phyloP scores from a whole-genome alignment of 371 early-diverging fungal species.

The Apophysomyces variabilis region DNA sequence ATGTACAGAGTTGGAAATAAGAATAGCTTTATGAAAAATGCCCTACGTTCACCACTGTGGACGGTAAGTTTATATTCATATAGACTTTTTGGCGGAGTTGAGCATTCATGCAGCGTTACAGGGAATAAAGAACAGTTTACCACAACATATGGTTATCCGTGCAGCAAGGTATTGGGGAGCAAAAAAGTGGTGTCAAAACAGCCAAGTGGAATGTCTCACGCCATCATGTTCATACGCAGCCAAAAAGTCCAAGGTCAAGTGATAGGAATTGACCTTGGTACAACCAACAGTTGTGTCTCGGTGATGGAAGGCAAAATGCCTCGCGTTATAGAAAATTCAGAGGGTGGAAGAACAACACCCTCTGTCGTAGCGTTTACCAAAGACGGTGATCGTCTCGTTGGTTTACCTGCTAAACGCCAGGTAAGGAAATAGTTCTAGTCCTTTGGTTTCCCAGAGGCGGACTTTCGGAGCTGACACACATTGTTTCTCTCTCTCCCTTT shows the following conservation, averaged over 20 bases:
- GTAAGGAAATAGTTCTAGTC: conserved; percentile 24
- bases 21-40: neutral
- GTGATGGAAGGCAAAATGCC: conserved; percentile 95
- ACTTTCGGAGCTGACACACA: conserved; percentile 7
- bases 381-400: conserved; percentile 89
- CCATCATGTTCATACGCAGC: conserved; percentile 37
- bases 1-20: conserved; percentile 51
- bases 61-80: neutral
- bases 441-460: neutral
- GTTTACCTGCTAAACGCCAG: conserved; percentile 89
- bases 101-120: neutral
- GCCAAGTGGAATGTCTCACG: neutral
- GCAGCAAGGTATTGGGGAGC: conserved; percentile 21
- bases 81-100: neutral
- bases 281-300: conserved; percentile 98
- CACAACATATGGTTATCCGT: conserved; percentile 22
- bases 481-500: neutral
- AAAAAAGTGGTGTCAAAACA: neutral
- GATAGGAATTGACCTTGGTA: conserved; percentile 98
- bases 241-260: conserved; percentile 86
- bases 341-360: conserved; percentile 95
- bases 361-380: conserved; percentile 92
- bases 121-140: conserved; percentile 7
- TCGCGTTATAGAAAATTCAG: conserved; percentile 92
- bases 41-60: conserved; percentile 31